phyloP scores from a whole-genome alignment of 306 rosid genomes.

The Mimosa pudica region DNA sequence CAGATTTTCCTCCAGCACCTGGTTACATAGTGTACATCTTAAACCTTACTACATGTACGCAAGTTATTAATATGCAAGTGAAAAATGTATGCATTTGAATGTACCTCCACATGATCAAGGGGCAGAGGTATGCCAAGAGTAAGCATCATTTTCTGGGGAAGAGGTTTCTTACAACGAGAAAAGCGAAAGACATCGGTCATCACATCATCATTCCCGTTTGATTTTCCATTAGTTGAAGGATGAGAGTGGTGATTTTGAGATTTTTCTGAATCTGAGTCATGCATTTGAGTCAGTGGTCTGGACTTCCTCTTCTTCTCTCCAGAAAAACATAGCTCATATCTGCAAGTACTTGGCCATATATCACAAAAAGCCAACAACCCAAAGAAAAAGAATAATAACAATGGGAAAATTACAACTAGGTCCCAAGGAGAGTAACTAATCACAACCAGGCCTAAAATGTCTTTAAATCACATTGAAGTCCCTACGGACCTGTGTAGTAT shows the following conservation, averaged over 20 bases:
- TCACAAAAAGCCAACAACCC: too few relatives aligned
- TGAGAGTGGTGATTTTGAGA: conserved; percentile 65
- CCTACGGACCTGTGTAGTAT: too few relatives aligned
- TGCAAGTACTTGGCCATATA: conserved; percentile 23
- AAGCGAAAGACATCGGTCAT: conserved; percentile 76
- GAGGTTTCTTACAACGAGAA: conserved; percentile 90
- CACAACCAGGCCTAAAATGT: too few relatives aligned
- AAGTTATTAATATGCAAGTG: background rate
- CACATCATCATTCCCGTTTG: conserved; percentile 51
- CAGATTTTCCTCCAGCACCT: conserved; percentile 88
- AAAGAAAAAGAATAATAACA: too few relatives aligned
- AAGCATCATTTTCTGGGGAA: conserved; percentile 88
- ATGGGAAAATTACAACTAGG: too few relatives aligned
- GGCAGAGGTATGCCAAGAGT: conserved; percentile 87
- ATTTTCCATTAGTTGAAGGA: conserved; percentile 67
- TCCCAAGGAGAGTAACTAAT: too few relatives aligned
- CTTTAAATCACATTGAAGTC: too few relatives aligned
- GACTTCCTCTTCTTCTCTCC: conserved; percentile 83
- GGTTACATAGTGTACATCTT: conserved; percentile 5
- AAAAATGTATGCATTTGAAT: background rate
- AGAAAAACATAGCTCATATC: conserved; percentile 88
- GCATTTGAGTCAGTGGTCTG: conserved; percentile 52
- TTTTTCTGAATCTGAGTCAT: conserved; percentile 61
- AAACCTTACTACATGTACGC: too few relatives aligned
- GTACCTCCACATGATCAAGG: conserved; percentile 85